Evolutionary conservation across 805 yeast species (phyloP).

Genomic region (Hermanozyma aechmeae): DNA sequence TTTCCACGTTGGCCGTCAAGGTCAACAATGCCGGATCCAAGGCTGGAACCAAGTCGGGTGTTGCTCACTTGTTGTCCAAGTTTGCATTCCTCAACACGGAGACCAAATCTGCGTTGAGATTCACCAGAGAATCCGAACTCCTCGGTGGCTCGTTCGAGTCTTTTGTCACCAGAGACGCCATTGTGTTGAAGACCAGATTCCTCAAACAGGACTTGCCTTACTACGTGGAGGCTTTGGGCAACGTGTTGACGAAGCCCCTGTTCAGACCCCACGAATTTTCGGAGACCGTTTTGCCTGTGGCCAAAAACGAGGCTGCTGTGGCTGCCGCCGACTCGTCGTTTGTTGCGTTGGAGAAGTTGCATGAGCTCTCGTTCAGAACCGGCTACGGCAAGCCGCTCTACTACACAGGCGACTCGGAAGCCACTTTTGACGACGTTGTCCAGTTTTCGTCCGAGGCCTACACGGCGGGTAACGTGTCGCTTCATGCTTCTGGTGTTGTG

Average conservation of each 20-base stretch:
- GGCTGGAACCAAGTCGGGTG: conserved; percentile 56
- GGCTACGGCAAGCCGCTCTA: conserved; percentile 82
- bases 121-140: conserved; percentile 90
- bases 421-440: conserved; percentile 55
- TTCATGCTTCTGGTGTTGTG: conserved; percentile 67
- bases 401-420: conserved; percentile 54
- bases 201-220: conserved; percentile 84
- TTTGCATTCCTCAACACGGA: conserved; percentile 78
- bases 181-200: conserved; percentile 73
- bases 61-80: conserved; percentile 76
- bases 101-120: conserved; percentile 79
- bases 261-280: conserved; percentile 77
- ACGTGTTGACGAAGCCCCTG: conserved; percentile 57
- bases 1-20: conserved; percentile 70
- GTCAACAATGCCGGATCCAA: conserved; percentile 82
- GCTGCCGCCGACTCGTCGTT: conserved; percentile 43
- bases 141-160: conserved; percentile 77
- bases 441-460: conserved; percentile 58
- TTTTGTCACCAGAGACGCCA: conserved; percentile 71
- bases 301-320: conserved; percentile 50
- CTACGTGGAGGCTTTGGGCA: conserved; percentile 78
- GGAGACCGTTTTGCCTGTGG: conserved; percentile 78
- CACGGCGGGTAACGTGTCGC: conserved; percentile 60
- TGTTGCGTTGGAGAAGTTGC: conserved; percentile 69
- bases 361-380: conserved; percentile 70